Evolutionary conservation across 129 eudicot species (phyloP).

Genomic region (Centella asiatica): DNA sequence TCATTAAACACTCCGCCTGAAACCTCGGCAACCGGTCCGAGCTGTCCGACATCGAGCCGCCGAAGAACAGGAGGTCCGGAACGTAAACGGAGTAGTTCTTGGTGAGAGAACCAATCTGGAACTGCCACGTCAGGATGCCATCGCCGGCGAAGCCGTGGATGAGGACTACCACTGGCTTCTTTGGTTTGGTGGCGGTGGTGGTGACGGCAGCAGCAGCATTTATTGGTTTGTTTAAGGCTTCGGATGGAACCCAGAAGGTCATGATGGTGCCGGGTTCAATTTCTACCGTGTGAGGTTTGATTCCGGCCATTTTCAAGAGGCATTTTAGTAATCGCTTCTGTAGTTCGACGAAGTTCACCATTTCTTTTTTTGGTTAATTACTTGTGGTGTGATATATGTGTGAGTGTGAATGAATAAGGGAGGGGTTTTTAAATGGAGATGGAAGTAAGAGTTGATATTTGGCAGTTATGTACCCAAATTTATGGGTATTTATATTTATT

Average conservation of each 20-base stretch:
- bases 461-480: too few relatives aligned
- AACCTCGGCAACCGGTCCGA: conserved; percentile 57
- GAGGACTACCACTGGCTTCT: conserved; percentile 48
- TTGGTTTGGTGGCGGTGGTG: too few relatives aligned
- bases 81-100: conserved; percentile 66
- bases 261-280: conserved; percentile 61
- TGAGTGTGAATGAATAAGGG: not conserved
- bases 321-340: conserved; percentile 47
- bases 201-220: conserved; percentile 14
- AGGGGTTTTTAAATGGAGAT: not conserved
- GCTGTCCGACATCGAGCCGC: conserved; percentile 49
- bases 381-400: not conserved
- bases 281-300: conserved; percentile 42
- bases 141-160: conserved; percentile 83
- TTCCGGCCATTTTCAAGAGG: conserved; percentile 70
- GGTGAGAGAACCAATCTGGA: conserved; percentile 40
- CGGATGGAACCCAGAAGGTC: conserved; percentile 67
- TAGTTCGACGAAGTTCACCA: conserved; percentile 75
- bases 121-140: conserved; percentile 85
- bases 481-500: too few relatives aligned
- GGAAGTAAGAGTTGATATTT: conserved; percentile 20
- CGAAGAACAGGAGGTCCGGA: conserved; percentile 81
- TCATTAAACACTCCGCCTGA: conserved; percentile 62
- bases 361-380: conserved; percentile 7
- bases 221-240: conserved; percentile 43